phyloP scores from a whole-genome alignment of 1,284 basidiomycete genomes.

The Mrakiaceae sp. region DNA sequence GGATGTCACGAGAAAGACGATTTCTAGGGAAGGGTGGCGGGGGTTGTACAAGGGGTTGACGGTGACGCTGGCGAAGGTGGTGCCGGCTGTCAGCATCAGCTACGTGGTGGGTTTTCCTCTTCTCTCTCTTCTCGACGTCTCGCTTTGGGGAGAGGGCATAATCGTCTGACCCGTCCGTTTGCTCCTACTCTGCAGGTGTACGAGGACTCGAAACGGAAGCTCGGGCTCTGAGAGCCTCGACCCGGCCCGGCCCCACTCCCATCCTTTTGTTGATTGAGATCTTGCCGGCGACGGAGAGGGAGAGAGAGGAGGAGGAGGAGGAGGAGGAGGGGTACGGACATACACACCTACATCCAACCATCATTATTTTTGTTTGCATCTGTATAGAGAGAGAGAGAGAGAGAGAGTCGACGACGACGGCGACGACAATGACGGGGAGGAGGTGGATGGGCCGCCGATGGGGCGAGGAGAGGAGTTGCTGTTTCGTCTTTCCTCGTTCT shows the following conservation, averaged over 20 bases:
- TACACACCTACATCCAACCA: not conserved
- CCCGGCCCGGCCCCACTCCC: too few relatives aligned
- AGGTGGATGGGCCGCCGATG: conserved; percentile 22
- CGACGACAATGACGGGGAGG: not conserved
- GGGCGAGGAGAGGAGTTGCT: conserved; percentile 24
- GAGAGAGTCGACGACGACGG: not conserved
- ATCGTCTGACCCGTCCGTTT: not conserved
- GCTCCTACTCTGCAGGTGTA: conserved; percentile 19
- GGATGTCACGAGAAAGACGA: conserved; percentile 77
- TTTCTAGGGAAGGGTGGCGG: conserved; percentile 74
- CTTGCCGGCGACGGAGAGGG: not conserved
- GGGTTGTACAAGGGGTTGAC: conserved; percentile 91
- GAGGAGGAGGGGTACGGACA: not conserved
- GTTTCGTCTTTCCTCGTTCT: too few relatives aligned
- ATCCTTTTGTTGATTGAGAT: not conserved
- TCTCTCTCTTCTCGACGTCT: not conserved
- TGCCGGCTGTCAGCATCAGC: conserved; percentile 87
- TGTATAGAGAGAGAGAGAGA: not conserved
- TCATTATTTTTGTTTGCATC: not conserved
- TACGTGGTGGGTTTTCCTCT: conserved; percentile 52
- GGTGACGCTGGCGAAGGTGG: conserved; percentile 86
- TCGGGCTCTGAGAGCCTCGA: conserved; percentile 25
- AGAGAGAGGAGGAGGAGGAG: too few relatives aligned
- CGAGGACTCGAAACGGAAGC: conserved; percentile 31
- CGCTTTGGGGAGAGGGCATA: too few relatives aligned